A percentile compares a stretch with the other conserved stretches of the same genome.
phyloP scores from a whole-genome alignment of 225 moss, liverwort and hornwort genomes.

The Bryoerythrophyllum caledonicum region DNA sequence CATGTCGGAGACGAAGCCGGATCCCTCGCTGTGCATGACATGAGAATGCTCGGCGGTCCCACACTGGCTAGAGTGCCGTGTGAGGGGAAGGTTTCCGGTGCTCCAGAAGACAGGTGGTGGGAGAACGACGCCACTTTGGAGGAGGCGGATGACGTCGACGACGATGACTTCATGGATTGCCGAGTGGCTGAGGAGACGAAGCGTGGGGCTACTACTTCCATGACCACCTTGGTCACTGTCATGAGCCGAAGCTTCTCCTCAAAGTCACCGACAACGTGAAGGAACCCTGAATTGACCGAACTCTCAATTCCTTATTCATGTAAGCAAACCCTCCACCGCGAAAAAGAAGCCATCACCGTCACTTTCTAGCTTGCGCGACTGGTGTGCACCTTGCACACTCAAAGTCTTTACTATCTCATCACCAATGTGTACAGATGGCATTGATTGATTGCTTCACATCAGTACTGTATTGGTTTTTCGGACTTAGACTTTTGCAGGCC shows the following conservation, averaged over 20 bases:
- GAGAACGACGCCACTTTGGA: constrained; percentile 26
- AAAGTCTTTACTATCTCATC: neutral
- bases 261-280: neutral
- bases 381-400: constrained; percentile 18
- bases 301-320: neutral
- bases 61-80: constrained; percentile 16
- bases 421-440: constrained; percentile 17
- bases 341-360: neutral
- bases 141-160: neutral
- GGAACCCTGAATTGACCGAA: neutral
- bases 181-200: constrained; percentile 21
- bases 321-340: neutral
- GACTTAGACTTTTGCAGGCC: constrained; percentile 36
- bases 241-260: constrained; percentile 42
- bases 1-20: constrained; percentile 22
- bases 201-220: constrained; percentile 7
- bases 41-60: constrained; percentile 39
- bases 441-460: constrained; percentile 2
- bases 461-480: neutral
- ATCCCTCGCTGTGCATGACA: constrained; percentile 27
- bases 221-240: constrained; percentile 35
- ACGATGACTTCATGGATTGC: constrained; percentile 51
- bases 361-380: neutral
- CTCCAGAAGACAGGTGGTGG: constrained; percentile 45
- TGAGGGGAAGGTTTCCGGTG: neutral